These are phyloP conservation scores for Aspergillus wentii DNA, from an alignment of 495 filamentous ascomycete genomes.

Conservation along the genomic window DNA sequence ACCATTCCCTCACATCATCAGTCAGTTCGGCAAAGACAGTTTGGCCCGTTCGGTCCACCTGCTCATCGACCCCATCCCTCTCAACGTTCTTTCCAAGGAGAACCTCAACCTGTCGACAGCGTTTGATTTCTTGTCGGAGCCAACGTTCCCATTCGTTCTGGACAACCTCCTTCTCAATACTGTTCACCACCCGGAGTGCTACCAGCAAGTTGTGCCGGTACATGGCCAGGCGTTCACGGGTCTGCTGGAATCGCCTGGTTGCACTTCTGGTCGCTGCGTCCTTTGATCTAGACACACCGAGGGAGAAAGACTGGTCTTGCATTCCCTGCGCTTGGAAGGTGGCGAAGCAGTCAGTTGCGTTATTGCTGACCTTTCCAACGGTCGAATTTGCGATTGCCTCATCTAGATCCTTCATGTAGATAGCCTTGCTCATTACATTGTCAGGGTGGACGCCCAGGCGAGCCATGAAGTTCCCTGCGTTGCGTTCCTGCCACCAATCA, in stretches of 20 bases:
- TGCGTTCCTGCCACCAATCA: constrained; percentile 82
- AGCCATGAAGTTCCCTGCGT: constrained; percentile 71
- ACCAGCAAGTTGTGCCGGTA: constrained; percentile 93
- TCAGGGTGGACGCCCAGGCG: constrained; percentile 75
- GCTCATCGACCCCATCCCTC: constrained; percentile 18
- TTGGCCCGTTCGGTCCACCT: constrained; percentile 18
- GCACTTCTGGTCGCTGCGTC: constrained; percentile 51
- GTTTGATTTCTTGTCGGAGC: constrained; percentile 65
- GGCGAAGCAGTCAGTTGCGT: constrained; percentile 36
- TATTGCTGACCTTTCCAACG: constrained; percentile 27
- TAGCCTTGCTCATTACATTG: constrained; percentile 72
- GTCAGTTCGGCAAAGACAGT: constrained; percentile 34
- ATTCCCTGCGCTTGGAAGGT: constrained; percentile 40
- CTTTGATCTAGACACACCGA: constrained; percentile 28
- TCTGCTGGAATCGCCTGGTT: constrained; percentile 63
- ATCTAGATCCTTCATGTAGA: constrained; percentile 80
- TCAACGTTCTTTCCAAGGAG: constrained; percentile 36
- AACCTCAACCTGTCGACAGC: constrained; percentile 59
- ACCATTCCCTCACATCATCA: constrained; percentile 56
- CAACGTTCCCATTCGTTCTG: constrained; percentile 87
- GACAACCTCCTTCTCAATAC: constrained; percentile 78
- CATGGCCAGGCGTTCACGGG: constrained; percentile 71
- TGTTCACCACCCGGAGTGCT: constrained; percentile 84
- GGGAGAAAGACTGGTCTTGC: constrained; percentile 22
- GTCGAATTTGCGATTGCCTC: constrained; percentile 52